Evolutionary conservation across 331 rosid genomes (phyloP).

Genomic region (Dryas integrifolia): DNA sequence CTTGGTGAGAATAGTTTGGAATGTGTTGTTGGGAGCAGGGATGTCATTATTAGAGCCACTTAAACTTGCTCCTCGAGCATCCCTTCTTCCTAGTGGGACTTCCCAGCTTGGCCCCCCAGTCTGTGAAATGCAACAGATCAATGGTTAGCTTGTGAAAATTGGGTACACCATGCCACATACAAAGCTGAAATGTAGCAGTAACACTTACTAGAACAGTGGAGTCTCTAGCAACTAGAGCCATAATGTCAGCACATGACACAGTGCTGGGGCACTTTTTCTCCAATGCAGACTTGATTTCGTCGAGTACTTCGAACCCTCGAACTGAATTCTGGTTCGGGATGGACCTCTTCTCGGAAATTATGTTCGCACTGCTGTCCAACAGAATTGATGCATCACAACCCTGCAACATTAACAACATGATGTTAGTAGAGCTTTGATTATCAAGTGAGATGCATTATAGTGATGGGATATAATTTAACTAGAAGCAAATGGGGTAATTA

Average conservation of each 20-base stretch:
- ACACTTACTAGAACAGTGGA: constrained; percentile 65
- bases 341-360: constrained; percentile 61
- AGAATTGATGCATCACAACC: constrained; percentile 78
- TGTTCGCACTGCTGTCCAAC: constrained; percentile 62
- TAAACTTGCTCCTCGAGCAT: constrained; percentile 65
- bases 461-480: not conserved
- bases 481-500: not conserved
- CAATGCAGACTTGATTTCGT: constrained; percentile 68
- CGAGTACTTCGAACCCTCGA: constrained; percentile 73
- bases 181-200: not conserved
- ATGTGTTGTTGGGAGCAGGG: constrained; percentile 94
- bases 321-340: constrained; percentile 67
- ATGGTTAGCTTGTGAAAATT: not conserved
- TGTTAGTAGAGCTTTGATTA: not conserved
- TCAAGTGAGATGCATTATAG: not conserved
- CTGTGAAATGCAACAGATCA: constrained; percentile 32
- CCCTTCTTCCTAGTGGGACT: constrained; percentile 82
- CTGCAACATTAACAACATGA: constrained; percentile 34
- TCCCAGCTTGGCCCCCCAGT: constrained; percentile 79
- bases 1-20: constrained; percentile 74
- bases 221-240: constrained; percentile 79
- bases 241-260: constrained; percentile 82
- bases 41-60: constrained; percentile 82
- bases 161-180: not conserved
- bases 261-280: constrained; percentile 71